Evolutionary conservation across 2,329 filamentous ascomycete genomes (phyloP), one percentile per base, ranked within the genome.

Genomic region (Balansia obtecta): DNA sequence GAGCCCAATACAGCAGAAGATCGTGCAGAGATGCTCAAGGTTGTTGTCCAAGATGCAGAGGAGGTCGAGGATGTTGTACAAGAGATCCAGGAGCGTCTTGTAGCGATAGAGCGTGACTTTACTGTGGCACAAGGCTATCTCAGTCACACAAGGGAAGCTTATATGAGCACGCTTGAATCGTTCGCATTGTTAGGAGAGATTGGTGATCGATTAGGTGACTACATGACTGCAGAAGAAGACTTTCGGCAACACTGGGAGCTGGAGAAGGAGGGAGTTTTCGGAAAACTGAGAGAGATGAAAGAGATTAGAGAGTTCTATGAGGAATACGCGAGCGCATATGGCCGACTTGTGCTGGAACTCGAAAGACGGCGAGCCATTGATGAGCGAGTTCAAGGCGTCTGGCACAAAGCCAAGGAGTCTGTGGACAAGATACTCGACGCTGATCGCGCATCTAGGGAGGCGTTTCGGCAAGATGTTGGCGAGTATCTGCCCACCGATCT

Each of bases 401-500:
- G 89, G 61, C 79, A 79, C 53, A 89, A 90, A 59, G 87, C 91
- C 1, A 81, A 83, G 62, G 80, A 84, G 52, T 84, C 83, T 57
- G 75, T 96, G 9, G 82, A 90, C 52, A 82, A 80, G 61, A 71
- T 97, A 10, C 80, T 86, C 54, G 78, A 86, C 12, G 73, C 80
- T 12, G 93, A 98, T 64, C 71, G 79, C 50, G 73, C 73, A 40
- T 82, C 88, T 54, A 76, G 93, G 38, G 85, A 94, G 55, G 71
- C 77, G 0, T 97, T 98, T 64, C 78, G 86, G 34, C 74, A 83
- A 30, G 85, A 95, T 42, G 83, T 93, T 12, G 90, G 89, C 8
- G 88, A 94, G 55, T 95, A 82, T 62, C 68, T 98, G 11, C 93
- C 93, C 0, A 83, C 84, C 0, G 89, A 96, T 63, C 79, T 96